Conservation (phyloP, 2,329 filamentous ascomycete genomes). For the Graphilbum fragrans region DNA sequence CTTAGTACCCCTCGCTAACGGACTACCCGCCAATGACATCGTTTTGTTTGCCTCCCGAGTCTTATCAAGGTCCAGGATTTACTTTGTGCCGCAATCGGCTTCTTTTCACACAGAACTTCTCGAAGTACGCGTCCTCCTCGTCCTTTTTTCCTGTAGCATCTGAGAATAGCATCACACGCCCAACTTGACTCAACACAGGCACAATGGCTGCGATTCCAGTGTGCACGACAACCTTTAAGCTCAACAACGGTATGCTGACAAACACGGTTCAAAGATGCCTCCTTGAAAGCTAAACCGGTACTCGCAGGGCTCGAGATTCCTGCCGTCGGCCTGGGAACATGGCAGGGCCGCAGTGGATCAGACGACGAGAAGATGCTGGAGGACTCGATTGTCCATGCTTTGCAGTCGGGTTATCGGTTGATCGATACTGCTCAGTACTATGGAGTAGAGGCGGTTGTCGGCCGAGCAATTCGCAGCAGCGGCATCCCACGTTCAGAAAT, state of each 20-base stretch:
- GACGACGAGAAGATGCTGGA: background rate
- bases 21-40: no score
- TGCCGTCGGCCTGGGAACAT: background rate
- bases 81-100: no score
- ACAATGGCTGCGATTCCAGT: background rate
- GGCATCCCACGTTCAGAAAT: conserved; percentile 46
- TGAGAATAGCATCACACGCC: no score
- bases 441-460: background rate
- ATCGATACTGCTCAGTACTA: background rate
- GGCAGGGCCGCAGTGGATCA: background rate
- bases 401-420: background rate
- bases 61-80: no score
- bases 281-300: background rate
- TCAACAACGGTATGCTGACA: background rate
- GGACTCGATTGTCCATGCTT: background rate
- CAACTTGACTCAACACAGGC: no score
- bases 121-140: no score
- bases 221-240: background rate
- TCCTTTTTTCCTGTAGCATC: no score
- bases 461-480: background rate
- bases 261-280: background rate
- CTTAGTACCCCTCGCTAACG: no score
- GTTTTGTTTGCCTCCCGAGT: no score
- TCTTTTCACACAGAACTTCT: no score
- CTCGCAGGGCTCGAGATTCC: background rate